Conservation (phyloP, 83 land plant species). For the Picea engelmannii region DNA sequence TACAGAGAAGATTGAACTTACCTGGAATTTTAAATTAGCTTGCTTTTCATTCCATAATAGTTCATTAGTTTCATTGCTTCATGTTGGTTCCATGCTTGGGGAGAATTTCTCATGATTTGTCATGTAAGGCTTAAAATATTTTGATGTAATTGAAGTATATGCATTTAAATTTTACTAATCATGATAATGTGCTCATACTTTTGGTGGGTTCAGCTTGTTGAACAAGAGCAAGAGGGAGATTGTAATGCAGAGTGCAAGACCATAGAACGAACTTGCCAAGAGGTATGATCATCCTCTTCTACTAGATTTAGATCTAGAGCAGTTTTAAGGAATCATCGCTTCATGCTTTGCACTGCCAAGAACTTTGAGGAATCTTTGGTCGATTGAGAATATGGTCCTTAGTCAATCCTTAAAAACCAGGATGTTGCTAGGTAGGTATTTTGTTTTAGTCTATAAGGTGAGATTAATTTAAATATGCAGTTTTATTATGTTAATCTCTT, state of each 20-base stretch:
- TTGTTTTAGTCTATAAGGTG: not conserved
- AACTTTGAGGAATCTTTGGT: not conserved
- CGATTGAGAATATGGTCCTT: not conserved
- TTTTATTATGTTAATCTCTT: not conserved
- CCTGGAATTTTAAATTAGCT: too few relatives aligned
- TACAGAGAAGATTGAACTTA: not conserved
- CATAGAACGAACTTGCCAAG: conserved; percentile 90
- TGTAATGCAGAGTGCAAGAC: conserved; percentile 96
- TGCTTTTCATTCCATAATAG: not conserved
- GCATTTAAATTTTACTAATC: not conserved
- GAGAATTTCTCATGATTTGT: not conserved
- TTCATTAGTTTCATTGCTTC: not conserved
- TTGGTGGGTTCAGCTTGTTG: conserved; percentile 71
- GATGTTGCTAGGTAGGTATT: not conserved
- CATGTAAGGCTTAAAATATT: not conserved
- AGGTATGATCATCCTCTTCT: conserved; percentile 45
- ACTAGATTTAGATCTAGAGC: not conserved
- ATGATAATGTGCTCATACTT: conserved; percentile 11
- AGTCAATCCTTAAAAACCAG: not conserved
- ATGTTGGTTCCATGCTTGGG: too few relatives aligned
- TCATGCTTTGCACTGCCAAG: not conserved
- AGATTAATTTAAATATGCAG: not conserved
- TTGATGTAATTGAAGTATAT: not conserved
- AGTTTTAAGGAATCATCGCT: conserved; percentile 3
- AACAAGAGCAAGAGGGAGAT: conserved; percentile 85